phyloP scores from a whole-genome alignment of 257 asterid species.

The Solanum medicagineum region DNA sequence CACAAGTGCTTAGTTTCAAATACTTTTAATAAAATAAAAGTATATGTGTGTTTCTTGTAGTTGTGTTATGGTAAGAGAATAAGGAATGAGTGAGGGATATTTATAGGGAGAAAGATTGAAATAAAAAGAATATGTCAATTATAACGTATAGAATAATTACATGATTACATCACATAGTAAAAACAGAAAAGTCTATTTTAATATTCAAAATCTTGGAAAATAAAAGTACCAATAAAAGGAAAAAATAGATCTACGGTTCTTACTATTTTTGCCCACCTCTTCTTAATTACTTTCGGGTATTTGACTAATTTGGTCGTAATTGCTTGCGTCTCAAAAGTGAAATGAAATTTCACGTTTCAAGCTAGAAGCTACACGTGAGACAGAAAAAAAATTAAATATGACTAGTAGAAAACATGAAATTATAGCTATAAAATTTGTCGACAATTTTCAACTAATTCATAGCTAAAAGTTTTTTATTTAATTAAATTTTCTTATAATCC shows the following conservation, averaged over 20 bases:
- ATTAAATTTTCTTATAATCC: too few relatives aligned
- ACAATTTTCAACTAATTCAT: too few relatives aligned
- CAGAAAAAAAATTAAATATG: not conserved
- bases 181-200: conserved; percentile 33
- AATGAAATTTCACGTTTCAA: not conserved
- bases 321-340: conserved; percentile 12
- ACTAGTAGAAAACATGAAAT: not conserved
- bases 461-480: too few relatives aligned
- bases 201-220: conserved; percentile 32
- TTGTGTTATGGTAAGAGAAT: not conserved
- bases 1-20: not conserved
- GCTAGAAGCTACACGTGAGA: conserved; percentile 7
- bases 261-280: not conserved
- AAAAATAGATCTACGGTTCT: not conserved
- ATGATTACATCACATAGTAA: not conserved
- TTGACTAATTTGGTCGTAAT: conserved; percentile 6
- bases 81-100: conserved; percentile 1
- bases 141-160: not conserved
- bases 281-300: not conserved
- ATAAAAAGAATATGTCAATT: not conserved
- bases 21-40: not conserved
- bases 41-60: not conserved
- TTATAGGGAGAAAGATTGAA: conserved; percentile 17
- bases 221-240: not conserved
- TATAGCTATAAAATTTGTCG: too few relatives aligned